phyloP scores from a whole-genome alignment of 176 grass and related monocot species.

The Raddia guianensis region DNA sequence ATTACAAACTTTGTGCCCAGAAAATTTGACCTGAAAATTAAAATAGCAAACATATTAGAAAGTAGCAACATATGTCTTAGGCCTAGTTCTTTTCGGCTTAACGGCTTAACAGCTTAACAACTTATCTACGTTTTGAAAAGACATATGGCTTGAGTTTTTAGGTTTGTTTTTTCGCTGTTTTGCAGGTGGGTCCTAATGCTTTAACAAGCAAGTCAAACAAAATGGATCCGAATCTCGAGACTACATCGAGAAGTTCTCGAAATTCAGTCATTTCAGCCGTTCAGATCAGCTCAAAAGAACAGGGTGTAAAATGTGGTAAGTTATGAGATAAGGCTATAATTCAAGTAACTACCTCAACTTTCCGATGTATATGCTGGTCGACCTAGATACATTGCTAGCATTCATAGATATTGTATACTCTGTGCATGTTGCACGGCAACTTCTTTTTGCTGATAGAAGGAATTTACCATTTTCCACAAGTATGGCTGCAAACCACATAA shows the following conservation, averaged over 20 bases:
- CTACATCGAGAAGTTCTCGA: no score
- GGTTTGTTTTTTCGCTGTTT: no score
- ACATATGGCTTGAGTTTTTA: no score
- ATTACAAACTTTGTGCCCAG: slow-evolving; percentile 85
- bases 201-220: no score
- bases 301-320: slow-evolving; percentile 32
- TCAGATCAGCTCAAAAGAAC: no score
- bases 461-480: slow-evolving; percentile 86
- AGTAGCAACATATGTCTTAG: slow-evolving; percentile 22
- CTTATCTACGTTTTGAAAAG: no score
- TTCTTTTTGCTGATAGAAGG: slow-evolving; percentile 91
- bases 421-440: slow-evolving; percentile 62
- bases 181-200: no score
- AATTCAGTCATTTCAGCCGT: no score
- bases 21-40: slow-evolving; percentile 72
- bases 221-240: no score
- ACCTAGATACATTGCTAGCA: slow-evolving; percentile 59
- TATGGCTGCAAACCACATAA: slow-evolving; percentile 49
- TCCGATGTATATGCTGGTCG: slow-evolving; percentile 69
- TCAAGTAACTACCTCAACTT: slow-evolving; percentile 67
- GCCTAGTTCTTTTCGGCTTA: no score
- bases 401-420: slow-evolving; percentile 86
- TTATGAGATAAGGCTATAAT: slow-evolving; percentile 23
- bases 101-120: no score
- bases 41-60: slow-evolving; percentile 35